Evolutionary conservation across 2,329 filamentous ascomycete genomes (phyloP), one percentile per base, ranked within the genome.

Genomic region (Aspergillus fijiensis): DNA sequence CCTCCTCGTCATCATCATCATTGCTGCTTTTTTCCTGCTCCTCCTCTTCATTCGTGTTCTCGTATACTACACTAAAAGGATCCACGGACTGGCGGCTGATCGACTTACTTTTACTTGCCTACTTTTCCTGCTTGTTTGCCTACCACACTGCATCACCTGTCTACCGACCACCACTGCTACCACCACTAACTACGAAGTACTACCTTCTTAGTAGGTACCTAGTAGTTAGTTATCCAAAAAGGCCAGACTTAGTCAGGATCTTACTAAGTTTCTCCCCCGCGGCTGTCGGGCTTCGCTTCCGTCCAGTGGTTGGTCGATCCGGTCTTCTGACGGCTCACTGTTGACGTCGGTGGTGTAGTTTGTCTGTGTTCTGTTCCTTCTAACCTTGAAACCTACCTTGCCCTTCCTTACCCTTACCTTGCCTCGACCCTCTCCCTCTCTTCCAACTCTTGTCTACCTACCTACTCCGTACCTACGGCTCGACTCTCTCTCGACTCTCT

Each of bases 21-120:
- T 35, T 12, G 33, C 33, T 16, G 39, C 7, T 9, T 23, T 23
- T 33, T 33, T 6, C 11, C 7, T 27, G 27, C 19, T 33, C 9
- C 21, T 6, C 12, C 12, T 51, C n/a, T 31, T n/a, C 21, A 27
- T 51, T 33, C 21, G 19, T 39, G 19, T 19, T 23, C 42, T 31
- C 16, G n/a, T 35, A 29, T 25, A 25, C 21, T 12, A 45, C 25
- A 31, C 53, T 55, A 55, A 55, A 55, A 55, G 42, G 53, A 55
- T 55, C 53, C 53, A 55, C 53, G 53, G 45, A 16, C 53, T 55
- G 53, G 53, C 53, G 53, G 53, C 53, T 55, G 53, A 55, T 55
- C 42, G 25, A 10, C 7, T 29, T 35, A 29, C 16, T 45, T 45
- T 45, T 42, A 16, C 16, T n/a, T n/a, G 2, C 16, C 16, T 42